Conservation (phyloP, 495 filamentous ascomycete species). For the Xylaria grammica region DNA sequence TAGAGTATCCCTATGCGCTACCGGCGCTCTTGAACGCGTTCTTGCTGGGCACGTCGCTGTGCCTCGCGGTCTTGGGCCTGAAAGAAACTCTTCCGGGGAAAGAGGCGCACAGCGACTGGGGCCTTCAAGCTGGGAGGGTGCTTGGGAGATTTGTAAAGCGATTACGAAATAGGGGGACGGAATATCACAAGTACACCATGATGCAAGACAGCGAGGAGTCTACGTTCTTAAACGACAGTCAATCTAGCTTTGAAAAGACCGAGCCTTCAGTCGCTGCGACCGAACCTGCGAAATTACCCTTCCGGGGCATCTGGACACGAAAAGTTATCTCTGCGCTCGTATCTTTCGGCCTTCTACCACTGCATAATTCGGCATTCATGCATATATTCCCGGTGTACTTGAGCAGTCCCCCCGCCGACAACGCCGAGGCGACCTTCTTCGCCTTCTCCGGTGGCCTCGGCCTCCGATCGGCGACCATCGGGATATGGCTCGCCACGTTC, state of each 20-base stretch:
- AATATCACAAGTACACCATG: constrained; percentile 21
- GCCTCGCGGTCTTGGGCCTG: constrained; percentile 27
- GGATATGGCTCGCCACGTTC: constrained; percentile 70
- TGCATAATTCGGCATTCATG: constrained; percentile 78
- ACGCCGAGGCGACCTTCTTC: constrained; percentile 56
- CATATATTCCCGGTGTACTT: constrained; percentile 75
- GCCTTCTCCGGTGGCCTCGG: constrained; percentile 76
- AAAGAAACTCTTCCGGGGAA: constrained; percentile 37
- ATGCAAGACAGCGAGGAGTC: constrained; percentile 25
- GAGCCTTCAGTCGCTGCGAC: constrained; percentile 3
- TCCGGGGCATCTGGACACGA: constrained; percentile 65
- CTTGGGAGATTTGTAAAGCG: constrained; percentile 39
- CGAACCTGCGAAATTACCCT: constrained; percentile 47
- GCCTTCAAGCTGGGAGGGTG: constrained; percentile 27
- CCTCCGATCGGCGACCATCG: constrained; percentile 69
- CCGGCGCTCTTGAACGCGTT: constrained; percentile 38
- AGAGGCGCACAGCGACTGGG: constrained; percentile 35
- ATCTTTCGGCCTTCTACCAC: constrained; percentile 68
- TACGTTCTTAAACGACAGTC: constrained; percentile 29
- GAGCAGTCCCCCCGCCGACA: constrained; percentile 64
- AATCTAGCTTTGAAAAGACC: background rate
- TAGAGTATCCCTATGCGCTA: constrained; percentile 48
- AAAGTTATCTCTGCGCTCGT: constrained; percentile 67
- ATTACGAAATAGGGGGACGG: constrained; percentile 5
- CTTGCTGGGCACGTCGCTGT: constrained; percentile 29